Evolutionary conservation across 1,284 basidiomycete genomes (phyloP).

Genomic region (Tranzscheliella williamsii): DNA sequence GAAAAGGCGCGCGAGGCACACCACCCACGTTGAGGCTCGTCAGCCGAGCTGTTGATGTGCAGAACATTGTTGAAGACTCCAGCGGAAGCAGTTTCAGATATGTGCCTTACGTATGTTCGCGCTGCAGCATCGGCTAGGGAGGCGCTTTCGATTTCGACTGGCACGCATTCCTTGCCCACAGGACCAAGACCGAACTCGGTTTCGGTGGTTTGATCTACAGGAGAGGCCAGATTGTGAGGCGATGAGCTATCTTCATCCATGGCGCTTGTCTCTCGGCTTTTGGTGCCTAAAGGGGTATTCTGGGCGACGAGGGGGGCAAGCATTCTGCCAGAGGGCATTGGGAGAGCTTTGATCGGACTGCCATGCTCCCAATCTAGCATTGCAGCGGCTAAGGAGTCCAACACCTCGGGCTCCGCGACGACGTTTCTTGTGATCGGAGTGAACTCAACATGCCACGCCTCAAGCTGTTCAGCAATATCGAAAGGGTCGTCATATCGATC

Average conservation of each 20-base stretch:
- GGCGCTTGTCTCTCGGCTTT: neutral
- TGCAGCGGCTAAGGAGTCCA: slow-evolving; percentile 25
- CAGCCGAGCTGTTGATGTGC: slow-evolving; percentile 33
- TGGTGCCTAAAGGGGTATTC: neutral
- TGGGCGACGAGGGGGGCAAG: slow-evolving; percentile 5
- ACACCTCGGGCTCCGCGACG: slow-evolving; percentile 28
- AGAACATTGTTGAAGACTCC: slow-evolving; percentile 53
- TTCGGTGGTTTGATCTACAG: slow-evolving; percentile 2
- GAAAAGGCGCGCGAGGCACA: slow-evolving; percentile 63
- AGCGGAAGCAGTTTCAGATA: slow-evolving; percentile 53
- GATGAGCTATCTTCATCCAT: slow-evolving; percentile 8
- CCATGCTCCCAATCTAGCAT: slow-evolving; percentile 40
- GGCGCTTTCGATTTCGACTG: slow-evolving; percentile 38
- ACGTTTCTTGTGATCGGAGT: slow-evolving; percentile 50
- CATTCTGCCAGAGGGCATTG: slow-evolving; percentile 10
- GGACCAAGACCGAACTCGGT: slow-evolving; percentile 39
- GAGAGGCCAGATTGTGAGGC: slow-evolving; percentile 6
- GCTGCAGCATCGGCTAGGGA: slow-evolving; percentile 30
- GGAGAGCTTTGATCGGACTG: slow-evolving; percentile 26
- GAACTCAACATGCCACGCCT: slow-evolving; percentile 58
- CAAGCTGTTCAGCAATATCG: slow-evolving; percentile 43
- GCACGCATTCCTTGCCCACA: slow-evolving; percentile 50
- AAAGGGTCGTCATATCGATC: slow-evolving; percentile 34
- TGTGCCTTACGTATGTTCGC: slow-evolving; percentile 48
- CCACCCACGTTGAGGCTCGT: slow-evolving; percentile 50